Conservation (phyloP, 2,329 filamentous ascomycete genomes). For the Cordyceps fumosorosea region DNA sequence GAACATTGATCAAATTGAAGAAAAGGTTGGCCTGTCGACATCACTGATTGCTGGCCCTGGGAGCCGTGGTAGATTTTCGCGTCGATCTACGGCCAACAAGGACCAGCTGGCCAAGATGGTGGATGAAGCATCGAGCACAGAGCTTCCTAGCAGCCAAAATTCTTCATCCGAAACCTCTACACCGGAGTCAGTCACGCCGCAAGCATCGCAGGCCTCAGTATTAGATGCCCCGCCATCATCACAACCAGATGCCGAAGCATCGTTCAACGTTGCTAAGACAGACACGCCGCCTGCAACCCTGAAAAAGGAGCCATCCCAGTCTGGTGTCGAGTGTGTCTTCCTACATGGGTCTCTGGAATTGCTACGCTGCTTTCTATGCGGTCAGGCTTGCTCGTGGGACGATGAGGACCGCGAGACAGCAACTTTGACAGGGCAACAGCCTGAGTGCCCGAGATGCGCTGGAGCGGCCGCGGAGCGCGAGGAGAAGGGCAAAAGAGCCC, state of each 20-base stretch:
- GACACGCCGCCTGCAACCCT: neutral
- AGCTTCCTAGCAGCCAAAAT: slow-evolving; percentile 13
- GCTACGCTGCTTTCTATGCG: slow-evolving; percentile 58
- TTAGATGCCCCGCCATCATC: neutral
- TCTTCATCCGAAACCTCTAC: slow-evolving; percentile 6
- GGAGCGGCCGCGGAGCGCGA: slow-evolving; percentile 55
- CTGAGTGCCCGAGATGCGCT: slow-evolving; percentile 59
- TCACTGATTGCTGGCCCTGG: slow-evolving; percentile 56
- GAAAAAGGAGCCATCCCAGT: slow-evolving; percentile 25
- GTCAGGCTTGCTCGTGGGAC: slow-evolving; percentile 53
- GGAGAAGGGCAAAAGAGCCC: slow-evolving; percentile 58
- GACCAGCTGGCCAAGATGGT: slow-evolving; percentile 32
- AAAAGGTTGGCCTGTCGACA: slow-evolving; percentile 60
- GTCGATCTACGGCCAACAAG: slow-evolving; percentile 33
- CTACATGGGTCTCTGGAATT: slow-evolving; percentile 62
- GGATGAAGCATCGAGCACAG: slow-evolving; percentile 23
- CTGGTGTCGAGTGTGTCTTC: slow-evolving; percentile 60
- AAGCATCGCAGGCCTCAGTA: neutral
- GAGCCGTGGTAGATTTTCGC: slow-evolving; percentile 52
- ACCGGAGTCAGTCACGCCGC: neutral
- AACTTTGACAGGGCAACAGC: slow-evolving; percentile 57
- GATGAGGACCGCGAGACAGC: slow-evolving; percentile 46
- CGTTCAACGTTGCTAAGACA: slow-evolving; percentile 18
- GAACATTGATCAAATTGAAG: slow-evolving; percentile 69
- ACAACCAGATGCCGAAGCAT: slow-evolving; percentile 16